Conservation (phyloP, 2,329 filamentous ascomycete species). For the Talaromyces sp. region DNA sequence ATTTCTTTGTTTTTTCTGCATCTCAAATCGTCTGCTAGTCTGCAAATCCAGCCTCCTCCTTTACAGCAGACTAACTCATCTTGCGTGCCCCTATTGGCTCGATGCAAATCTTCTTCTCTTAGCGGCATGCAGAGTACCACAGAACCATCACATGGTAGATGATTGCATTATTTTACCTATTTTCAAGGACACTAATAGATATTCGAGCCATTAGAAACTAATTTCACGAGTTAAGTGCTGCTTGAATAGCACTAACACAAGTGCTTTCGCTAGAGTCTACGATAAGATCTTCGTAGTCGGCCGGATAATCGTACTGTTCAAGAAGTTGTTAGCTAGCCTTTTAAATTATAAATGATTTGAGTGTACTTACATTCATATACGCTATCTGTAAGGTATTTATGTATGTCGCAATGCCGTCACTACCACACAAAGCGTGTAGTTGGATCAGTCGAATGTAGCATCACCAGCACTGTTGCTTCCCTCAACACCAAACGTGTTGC, state of each 20-base stretch:
- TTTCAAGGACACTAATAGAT: neutral
- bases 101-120: neutral
- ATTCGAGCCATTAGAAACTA: neutral
- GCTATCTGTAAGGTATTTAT: conserved; percentile 9
- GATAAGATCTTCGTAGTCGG: neutral
- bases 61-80: neutral
- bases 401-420: conserved; percentile 10
- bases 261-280: neutral
- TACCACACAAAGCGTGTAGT: conserved; percentile 11
- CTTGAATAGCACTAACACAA: neutral
- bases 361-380: conserved; percentile 11
- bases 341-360: neutral
- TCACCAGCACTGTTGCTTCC: conserved; percentile 14
- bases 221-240: neutral
- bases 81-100: neutral
- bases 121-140: neutral
- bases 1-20: neutral
- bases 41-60: neutral
- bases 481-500: conserved; percentile 14
- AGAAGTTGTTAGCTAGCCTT: neutral
- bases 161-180: neutral
- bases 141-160: neutral
- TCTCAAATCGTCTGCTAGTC: neutral
- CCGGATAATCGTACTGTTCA: neutral
- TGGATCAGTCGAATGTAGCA: conserved; percentile 7